A percentile compares a stretch with the other conserved stretches of the same genome.
These are phyloP conservation scores for Candida namnaoensis DNA, from an alignment of 805 yeast species.

Conservation along the genomic window DNA sequence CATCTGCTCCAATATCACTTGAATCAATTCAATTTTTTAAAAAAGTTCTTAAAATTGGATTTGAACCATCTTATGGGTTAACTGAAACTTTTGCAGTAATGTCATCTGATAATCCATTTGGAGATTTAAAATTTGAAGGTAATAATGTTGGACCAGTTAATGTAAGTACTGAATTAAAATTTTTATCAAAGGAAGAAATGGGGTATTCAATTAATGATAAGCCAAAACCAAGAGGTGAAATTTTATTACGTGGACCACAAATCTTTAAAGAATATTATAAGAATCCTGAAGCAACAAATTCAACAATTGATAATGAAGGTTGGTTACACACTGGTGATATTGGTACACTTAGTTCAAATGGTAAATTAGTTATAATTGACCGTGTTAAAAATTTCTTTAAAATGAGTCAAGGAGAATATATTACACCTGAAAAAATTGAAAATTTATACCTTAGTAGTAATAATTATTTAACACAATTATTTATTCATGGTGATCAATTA, in stretches of 20 bases:
- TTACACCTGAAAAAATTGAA: constrained; percentile 72
- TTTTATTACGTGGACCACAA: constrained; percentile 57
- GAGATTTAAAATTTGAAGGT: constrained; percentile 20
- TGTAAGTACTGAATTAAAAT: constrained; percentile 42
- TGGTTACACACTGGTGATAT: constrained; percentile 67
- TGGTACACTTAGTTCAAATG: constrained; percentile 38
- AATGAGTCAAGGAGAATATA: constrained; percentile 53
- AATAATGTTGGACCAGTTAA: constrained; percentile 54
- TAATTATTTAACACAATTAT: constrained; percentile 45
- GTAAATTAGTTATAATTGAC: constrained; percentile 55
- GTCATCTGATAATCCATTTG: constrained; percentile 33
- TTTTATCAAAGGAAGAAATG: constrained; percentile 56
- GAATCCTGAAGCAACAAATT: constrained; percentile 42
- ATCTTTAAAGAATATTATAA: constrained; percentile 47
- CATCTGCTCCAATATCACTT: constrained; percentile 65
- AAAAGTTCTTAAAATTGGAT: constrained; percentile 40
- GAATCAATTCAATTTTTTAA: constrained; percentile 52
- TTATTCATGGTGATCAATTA: constrained; percentile 57
- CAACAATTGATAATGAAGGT: constrained; percentile 44
- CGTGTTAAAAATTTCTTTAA: constrained; percentile 76
- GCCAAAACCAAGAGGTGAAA: constrained; percentile 45
- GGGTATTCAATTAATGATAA: constrained; percentile 30
- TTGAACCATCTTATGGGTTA: constrained; percentile 60
- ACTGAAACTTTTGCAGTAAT: constrained; percentile 65
- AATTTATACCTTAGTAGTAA: constrained; percentile 46